A percentile compares a stretch with the other conserved stretches of the same genome.
Conservation (phyloP, 768 basidiomycete species). For the Tephrocybe rancida region DNA sequence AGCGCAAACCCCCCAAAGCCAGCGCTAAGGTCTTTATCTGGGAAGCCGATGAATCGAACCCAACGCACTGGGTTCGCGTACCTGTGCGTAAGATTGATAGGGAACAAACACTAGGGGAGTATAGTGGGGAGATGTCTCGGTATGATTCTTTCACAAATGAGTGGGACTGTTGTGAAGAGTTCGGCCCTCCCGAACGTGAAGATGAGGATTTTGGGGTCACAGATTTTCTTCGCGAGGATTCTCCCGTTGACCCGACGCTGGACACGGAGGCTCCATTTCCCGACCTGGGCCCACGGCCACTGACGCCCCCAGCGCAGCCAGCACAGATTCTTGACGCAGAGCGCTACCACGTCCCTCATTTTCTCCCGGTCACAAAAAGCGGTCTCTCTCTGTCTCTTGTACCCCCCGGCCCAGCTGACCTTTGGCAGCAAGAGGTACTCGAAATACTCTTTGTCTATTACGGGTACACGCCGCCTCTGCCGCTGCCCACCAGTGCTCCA, state of each 20-base stretch:
- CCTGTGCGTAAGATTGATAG: neutral
- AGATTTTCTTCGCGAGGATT: too few species aligned
- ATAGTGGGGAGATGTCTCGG: neutral
- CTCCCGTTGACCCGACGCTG: too few species aligned
- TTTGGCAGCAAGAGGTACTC: neutral
- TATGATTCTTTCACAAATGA: constrained; percentile 17
- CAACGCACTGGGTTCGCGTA: neutral
- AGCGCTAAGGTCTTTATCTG: constrained; percentile 12
- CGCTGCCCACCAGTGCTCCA: neutral
- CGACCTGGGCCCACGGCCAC: too few species aligned
- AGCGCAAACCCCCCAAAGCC: neutral
- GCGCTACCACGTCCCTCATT: neutral
- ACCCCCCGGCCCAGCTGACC: neutral
- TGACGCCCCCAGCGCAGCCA: neutral
- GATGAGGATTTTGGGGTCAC: neutral
- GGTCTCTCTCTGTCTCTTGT: neutral
- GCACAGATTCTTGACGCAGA: neutral
- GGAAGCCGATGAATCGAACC: neutral
- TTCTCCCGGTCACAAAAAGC: neutral
- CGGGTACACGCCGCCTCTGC: neutral
- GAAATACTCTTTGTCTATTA: constrained; percentile 2
- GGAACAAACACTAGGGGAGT: neutral
- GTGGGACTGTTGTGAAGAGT: constrained; percentile 21
- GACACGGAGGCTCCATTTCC: neutral
- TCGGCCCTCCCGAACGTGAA: constrained; percentile 2